Base-by-base conservation (phyloP, 768 basidiomycete genomes). In the Termitomyces sp. region DNA sequence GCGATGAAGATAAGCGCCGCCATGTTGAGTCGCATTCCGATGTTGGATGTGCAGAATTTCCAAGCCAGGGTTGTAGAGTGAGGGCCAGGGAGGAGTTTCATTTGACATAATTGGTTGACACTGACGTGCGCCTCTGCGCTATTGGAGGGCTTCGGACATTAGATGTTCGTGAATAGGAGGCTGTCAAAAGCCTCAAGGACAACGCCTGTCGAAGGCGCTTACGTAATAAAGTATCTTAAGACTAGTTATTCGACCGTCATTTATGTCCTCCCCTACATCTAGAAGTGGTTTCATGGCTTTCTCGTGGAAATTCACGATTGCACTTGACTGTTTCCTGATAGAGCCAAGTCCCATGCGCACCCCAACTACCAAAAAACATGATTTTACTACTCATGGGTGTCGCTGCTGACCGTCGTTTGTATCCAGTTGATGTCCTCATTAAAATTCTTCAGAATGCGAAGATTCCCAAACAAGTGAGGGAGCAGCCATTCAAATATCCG, bases 31-130 rank as follows among this genome's bases (percentile, higher is more conserved):
- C 7, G 78, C 70, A 38, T 65, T 62, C 11, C 65, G 62, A 57
- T 77, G 71, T 22, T 69, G 61, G 41, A 80, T 76, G 55, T 74
- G 66, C 22, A 78, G 66, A 15, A 80, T 71, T 60, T 82, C 80
- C n/a, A 78, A 45, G 19, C 75, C 72, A 19, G 77, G 79, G 50
- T 75, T 70, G 57, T 82, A 82, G 28, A 82, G 69, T 1, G 77
- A 77, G 4, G 80, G 79, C 80, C 80, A 80, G 45, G 21, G 74
- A 30, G 59, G 62, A 19, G 54, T 41, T 35, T 50, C 49, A 19
- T 12, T 37, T 41, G 54, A 43, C 53, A 60, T 54, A 34, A 19
- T 38, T 40, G 26, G 21, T 52, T 59, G 11, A 28, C 30, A 44
- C 41, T 21, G 30, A 38, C 42, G 45, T 46, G 54, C 21, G 24